phyloP scores from a whole-genome alignment of 257 asterid genomes.

The Solanum chiquidenum region DNA sequence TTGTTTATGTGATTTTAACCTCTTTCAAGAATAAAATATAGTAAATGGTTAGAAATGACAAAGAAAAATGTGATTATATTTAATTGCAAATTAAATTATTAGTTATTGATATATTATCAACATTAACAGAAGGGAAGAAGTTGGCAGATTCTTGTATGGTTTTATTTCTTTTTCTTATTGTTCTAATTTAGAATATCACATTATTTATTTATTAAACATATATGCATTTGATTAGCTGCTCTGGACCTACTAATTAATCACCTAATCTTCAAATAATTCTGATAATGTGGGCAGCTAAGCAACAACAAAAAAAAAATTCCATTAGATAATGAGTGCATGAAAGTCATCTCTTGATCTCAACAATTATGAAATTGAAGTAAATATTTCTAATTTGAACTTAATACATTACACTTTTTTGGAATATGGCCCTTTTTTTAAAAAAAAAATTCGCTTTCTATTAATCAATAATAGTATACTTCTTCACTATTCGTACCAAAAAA shows the following conservation, averaged over 20 bases:
- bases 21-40: not conserved
- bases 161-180: slow-evolving; percentile 1
- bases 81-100: not conserved
- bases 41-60: not conserved
- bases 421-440: not conserved
- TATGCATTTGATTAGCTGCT: slow-evolving; percentile 2
- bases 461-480: not conserved
- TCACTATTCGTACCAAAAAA: not conserved
- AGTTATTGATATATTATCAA: not conserved
- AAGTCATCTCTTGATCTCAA: not conserved
- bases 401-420: not conserved
- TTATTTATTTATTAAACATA: not conserved
- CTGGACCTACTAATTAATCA: not conserved
- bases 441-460: too few species aligned
- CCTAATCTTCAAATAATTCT: slow-evolving; percentile 2
- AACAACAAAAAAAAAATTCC: not conserved
- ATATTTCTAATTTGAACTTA: not conserved
- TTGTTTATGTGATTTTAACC: not conserved
- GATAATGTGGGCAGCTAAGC: slow-evolving; percentile 18
- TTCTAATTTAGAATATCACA: not conserved
- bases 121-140: not conserved
- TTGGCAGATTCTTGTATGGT: not conserved
- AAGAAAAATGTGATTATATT: not conserved
- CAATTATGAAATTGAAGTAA: not conserved
- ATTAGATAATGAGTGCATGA: not conserved